Evolutionary conservation across 441 rosid species (phyloP), one percentile per base, ranked within the genome.

Genomic region (Adansonia rubrostipa): DNA sequence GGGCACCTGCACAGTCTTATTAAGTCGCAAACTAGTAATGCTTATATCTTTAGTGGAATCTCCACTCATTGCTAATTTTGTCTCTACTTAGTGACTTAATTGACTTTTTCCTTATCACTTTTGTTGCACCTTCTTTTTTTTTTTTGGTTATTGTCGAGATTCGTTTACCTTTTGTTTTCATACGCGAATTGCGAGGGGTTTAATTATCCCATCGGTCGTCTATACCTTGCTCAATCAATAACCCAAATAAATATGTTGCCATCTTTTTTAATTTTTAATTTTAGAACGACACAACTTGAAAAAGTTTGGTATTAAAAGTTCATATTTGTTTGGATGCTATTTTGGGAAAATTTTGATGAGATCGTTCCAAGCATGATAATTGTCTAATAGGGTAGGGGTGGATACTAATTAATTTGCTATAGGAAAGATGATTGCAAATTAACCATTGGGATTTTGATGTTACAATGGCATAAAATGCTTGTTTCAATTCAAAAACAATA

Each of bases 11-110:
- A 13, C 11, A 7, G 1, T 64, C 13, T 36, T 36, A 47, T 66
- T 66, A 0, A 11, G 24, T 42, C 4, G 6, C 8, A 42, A 66
- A 66, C 33, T 14, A 19, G 71, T 48, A 47, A 67, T 44, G 51
- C 24, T 66, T 44, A 62, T 14, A 17, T 44, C 19, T 51, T 17
- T 66, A 9, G 71, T 66, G 54, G 71, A 67, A 13, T 45, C 71
- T 44, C 71, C 71, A 67, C 69, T 15, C 40, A 19, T 44, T 17
- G 50, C 9, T 57, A 20, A 57, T 57, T 17, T 67, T 67, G 71
- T 45, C 33, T 22, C 36, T 20, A 60, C 64, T 22, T 22, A 10
- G 36, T 60, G 36, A 60, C 10, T 44, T 44, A 44, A 67, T 36
- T 44, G 6, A 3, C 64, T 2, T 36, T 8, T 44, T 50, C 33